These are phyloP conservation scores for Hirsutella rhossiliensis DNA, from an alignment of 2,329 filamentous ascomycete species.

Conservation along the genomic window DNA sequence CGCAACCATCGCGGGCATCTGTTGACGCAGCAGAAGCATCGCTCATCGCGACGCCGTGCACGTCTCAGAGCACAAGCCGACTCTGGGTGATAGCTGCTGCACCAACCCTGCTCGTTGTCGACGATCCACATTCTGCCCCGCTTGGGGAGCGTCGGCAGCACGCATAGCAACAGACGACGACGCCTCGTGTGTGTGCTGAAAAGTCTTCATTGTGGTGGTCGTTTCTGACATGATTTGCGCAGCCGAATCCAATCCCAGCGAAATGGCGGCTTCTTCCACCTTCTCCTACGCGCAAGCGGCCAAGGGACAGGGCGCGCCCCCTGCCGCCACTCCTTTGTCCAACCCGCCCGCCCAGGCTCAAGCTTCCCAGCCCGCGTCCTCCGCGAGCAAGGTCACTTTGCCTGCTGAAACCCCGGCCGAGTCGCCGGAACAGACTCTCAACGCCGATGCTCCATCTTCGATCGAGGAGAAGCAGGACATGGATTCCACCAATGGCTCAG, in stretches of 20 bases:
- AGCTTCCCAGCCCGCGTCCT: slow-evolving; percentile 14
- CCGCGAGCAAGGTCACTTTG: slow-evolving; percentile 14
- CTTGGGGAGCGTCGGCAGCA: slow-evolving; percentile 8
- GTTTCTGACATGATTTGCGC: slow-evolving; percentile 15
- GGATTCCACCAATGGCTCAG: slow-evolving; percentile 22
- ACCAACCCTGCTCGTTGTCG: not conserved
- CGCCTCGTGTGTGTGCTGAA: slow-evolving; percentile 7
- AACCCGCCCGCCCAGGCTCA: slow-evolving; percentile 12
- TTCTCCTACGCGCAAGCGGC: slow-evolving; percentile 97
- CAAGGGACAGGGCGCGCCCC: slow-evolving; percentile 53
- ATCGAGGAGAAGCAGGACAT: slow-evolving; percentile 20
- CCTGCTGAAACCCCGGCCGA: slow-evolving; percentile 12
- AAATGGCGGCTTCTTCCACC: slow-evolving; percentile 44
- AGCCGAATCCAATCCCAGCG: slow-evolving; percentile 14
- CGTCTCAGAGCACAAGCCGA: not conserved
- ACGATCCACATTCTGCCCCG: slow-evolving; percentile 4
- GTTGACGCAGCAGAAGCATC: not conserved
- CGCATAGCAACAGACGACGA: slow-evolving; percentile 5
- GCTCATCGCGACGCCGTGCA: not conserved
- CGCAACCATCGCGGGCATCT: not conserved
- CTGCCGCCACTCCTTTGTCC: slow-evolving; percentile 13
- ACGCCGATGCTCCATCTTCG: slow-evolving; percentile 9
- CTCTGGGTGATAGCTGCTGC: not conserved
- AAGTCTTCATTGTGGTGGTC: slow-evolving; percentile 8
- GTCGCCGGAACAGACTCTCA: slow-evolving; percentile 12